These are phyloP conservation scores for Arabidopsis hybrid DNA, from an alignment of 441 rosid species.

Conservation along the genomic window DNA sequence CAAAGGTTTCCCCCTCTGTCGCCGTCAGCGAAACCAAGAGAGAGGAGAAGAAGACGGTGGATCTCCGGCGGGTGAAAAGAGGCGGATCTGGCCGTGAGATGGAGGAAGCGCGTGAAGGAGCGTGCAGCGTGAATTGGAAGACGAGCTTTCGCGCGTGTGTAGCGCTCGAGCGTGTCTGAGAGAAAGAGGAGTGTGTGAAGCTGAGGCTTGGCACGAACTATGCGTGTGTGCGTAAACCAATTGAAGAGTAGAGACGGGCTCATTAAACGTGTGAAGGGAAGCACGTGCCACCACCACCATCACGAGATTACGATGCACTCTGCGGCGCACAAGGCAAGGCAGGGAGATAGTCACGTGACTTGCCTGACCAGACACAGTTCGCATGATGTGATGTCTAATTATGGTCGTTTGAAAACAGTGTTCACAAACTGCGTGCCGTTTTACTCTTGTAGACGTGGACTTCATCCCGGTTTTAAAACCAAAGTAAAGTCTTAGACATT, in stretches of 20 bases:
- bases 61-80: slow-evolving; percentile 36
- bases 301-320: slow-evolving; percentile 46
- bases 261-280: slow-evolving; percentile 49
- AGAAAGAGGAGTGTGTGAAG: slow-evolving; percentile 54
- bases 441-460: not conserved
- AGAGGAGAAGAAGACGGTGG: slow-evolving; percentile 37
- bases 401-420: slow-evolving; percentile 14
- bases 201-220: slow-evolving; percentile 69
- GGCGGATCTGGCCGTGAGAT: slow-evolving; percentile 50
- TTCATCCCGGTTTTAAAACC: slow-evolving; percentile 22
- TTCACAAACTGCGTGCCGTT: slow-evolving; percentile 32
- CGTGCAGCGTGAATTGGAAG: slow-evolving; percentile 41
- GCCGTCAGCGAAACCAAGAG: not conserved
- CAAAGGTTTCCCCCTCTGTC: slow-evolving; percentile 30
- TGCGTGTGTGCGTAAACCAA: slow-evolving; percentile 57
- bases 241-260: slow-evolving; percentile 25
- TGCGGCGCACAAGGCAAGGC: slow-evolving; percentile 26
- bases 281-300: slow-evolving; percentile 53
- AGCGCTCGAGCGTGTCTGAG: slow-evolving; percentile 66
- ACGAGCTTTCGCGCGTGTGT: slow-evolving; percentile 76
- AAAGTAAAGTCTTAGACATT: not conserved
- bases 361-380: slow-evolving; percentile 40
- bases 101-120: slow-evolving; percentile 60
- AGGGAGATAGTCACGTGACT: slow-evolving; percentile 41
- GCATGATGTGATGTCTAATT: slow-evolving; percentile 38